Conservation (phyloP, 1,284 basidiomycete genomes). For the Cryptococcus jaspeensis region DNA sequence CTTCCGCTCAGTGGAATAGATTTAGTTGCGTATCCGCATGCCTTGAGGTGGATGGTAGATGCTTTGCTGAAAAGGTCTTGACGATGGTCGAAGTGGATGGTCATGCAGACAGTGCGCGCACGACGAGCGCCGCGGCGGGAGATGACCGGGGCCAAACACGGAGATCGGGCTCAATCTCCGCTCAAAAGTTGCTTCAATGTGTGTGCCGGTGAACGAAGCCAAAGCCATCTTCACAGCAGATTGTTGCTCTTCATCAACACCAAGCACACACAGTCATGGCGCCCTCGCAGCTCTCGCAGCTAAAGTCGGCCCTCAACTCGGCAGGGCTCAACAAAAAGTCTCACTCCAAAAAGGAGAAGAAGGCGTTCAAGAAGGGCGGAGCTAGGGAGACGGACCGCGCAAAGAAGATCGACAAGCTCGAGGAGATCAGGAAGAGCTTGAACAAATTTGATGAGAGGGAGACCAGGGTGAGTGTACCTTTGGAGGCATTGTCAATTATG, state of each 20-base stretch:
- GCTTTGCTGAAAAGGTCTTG: background rate
- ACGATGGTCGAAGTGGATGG: background rate
- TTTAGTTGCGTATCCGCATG: no score
- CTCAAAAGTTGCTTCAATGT: conserved; percentile 14
- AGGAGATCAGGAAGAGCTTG: conserved; percentile 76
- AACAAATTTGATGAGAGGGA: conserved; percentile 94
- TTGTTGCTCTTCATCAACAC: background rate
- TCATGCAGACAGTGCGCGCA: background rate
- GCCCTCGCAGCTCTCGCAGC: conserved; percentile 75
- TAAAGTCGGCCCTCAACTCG: conserved; percentile 75
- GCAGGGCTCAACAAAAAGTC: conserved; percentile 68
- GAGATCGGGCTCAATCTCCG: background rate
- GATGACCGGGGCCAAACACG: background rate
- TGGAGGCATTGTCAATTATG: background rate
- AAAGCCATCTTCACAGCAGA: background rate
- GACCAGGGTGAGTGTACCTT: conserved; percentile 58
- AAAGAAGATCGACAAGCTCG: conserved; percentile 73
- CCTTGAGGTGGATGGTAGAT: background rate
- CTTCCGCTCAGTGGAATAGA: background rate
- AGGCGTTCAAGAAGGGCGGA: conserved; percentile 61
- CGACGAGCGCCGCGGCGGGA: background rate
- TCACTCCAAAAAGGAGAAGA: conserved; percentile 58
- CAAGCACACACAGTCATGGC: conserved; percentile 32
- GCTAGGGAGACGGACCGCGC: conserved; percentile 71
- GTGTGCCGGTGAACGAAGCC: background rate